phyloP scores from a whole-genome alignment of 352 stramenopile genomes.

The Saprolegnia diclina region DNA sequence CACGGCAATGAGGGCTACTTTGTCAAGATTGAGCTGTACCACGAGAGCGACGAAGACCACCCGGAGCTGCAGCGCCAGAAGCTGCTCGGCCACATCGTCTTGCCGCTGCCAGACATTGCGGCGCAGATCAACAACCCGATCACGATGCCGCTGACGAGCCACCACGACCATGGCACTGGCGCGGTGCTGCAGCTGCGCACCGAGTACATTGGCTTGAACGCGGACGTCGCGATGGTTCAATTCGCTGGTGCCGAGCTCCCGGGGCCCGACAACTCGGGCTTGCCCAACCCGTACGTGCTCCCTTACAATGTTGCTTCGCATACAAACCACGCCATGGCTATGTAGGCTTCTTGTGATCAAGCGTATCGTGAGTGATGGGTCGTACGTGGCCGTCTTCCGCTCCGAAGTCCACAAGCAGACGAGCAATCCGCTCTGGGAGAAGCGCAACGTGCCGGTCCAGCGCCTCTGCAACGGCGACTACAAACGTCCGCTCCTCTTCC shows the following conservation, averaged over 20 bases:
- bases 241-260: constrained; percentile 10
- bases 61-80: constrained; percentile 17
- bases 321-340: background rate
- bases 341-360: constrained; percentile 16
- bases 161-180: background rate
- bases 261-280: constrained; percentile 2
- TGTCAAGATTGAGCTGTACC: constrained; percentile 23
- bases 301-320: too few species aligned
- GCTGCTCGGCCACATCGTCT: constrained; percentile 3
- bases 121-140: constrained; percentile 1
- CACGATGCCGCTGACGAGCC: background rate
- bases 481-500: constrained; percentile 53
- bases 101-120: background rate
- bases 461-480: constrained; percentile 76
- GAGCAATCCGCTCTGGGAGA: constrained; percentile 58
- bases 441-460: constrained; percentile 51
- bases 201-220: constrained; percentile 15
- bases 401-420: constrained; percentile 51
- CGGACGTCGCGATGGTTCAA: constrained; percentile 12
- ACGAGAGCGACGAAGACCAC: constrained; percentile 5
- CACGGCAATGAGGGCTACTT: background rate
- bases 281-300: constrained; percentile 18
- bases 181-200: constrained; percentile 17
- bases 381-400: constrained; percentile 18
- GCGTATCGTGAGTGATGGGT: constrained; percentile 22